Evolutionary conservation across 2,329 filamentous ascomycete genomes (phyloP), one percentile per base, ranked within the genome.

Genomic region (Exophiala alcalophila): DNA sequence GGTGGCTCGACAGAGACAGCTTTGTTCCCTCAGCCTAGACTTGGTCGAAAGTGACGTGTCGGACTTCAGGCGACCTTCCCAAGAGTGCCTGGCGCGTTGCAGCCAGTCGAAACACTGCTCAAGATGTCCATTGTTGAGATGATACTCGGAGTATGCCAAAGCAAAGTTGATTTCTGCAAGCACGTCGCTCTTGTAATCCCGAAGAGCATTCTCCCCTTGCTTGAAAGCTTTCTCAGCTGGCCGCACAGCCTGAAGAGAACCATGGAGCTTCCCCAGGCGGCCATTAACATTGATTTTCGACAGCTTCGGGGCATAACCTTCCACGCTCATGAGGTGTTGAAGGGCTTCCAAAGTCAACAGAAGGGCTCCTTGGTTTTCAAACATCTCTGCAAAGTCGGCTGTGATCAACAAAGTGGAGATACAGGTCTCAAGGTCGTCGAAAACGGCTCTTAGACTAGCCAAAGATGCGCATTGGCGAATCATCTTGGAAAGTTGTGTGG

Each of bases 71-170:
- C 12, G 23, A 18, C 11, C 23, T 64, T 37, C 62, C 52, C 21
- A 66, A 66, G 32, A 58, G 66, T n/a, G 7, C 12, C 35, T 6
- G 28, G 52, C 33, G 57, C 56, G n/a, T 55, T 55, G 20, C 49
- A 61, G 59, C 54, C 50, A 65, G 59, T 49, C 61, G 47, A 50
- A 65, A 53, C 71, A 83, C 63, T 84, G 80, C 7, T 81, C 73
- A 11, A 77, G 66, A 35, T 81, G 79, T 7, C 83, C 84, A 9
- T 82, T 75, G 1, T 77, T 76, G 12, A 90, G 68, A 19, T 83
- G 71, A 60, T 89, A 88, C 60, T 94, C 86, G 0, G 85, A 81
- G 48, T 82, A 80, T 0, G 81, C 78, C 5, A 95, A 66, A 52
- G 89, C 77, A 61, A 84, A 84, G 23, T 71, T 69, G 10, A 83